Base-by-base conservation (phyloP, 2,329 filamentous ascomycete genomes). In the Ophiostoma montium region DNA sequence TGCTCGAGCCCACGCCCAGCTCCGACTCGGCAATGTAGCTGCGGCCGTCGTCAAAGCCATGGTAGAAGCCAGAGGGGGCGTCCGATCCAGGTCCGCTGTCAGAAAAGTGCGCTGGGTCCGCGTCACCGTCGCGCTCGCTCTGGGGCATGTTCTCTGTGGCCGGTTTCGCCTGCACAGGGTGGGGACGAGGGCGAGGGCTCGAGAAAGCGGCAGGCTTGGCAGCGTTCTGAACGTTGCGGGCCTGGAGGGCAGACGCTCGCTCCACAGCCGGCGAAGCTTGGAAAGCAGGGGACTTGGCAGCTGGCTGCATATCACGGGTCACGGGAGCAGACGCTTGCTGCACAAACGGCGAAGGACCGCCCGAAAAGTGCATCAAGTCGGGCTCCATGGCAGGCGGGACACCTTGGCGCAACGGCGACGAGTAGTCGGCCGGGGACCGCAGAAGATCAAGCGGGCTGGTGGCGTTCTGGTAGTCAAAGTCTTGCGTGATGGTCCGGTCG, bases 21-120 rank as follows among this genome's bases (percentile, higher is more conserved):
- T 62, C 61, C 35, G 60, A 63, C 46, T 57, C 31, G 4, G 19
- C 46, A 3, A 33, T 19, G 6, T 33, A 21, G 18, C 38, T 31
- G 4, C 21, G 16, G 15, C 23, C 38, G 16, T 33, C 46, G 13
- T 27, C 45, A 33, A 30, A 33, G 11, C 39, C 39, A 30, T 31
- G 39, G 23, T 42, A 42, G 15, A 30, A 42, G 9, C 15, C 39
- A 16, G 11, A 23, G 39, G 15, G 15, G 16, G 39, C 16, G 2
- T 42, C 39, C 15, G 39, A 27, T 7, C 39, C 39, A 30, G 27
- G 38, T 2, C 38, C 38, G 38, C 39, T 15, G 16, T 42, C 39
- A 42, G 21, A 30, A 5, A 42, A 42, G 18, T 35, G 18, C 2
- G 44, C 46, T 35, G 39, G 39, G n/a, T 50, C 43, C 11, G 21